Evolutionary conservation across 2,329 filamentous ascomycete genomes (phyloP), one percentile per base, ranked within the genome.

Genomic region (Fusarium musae): DNA sequence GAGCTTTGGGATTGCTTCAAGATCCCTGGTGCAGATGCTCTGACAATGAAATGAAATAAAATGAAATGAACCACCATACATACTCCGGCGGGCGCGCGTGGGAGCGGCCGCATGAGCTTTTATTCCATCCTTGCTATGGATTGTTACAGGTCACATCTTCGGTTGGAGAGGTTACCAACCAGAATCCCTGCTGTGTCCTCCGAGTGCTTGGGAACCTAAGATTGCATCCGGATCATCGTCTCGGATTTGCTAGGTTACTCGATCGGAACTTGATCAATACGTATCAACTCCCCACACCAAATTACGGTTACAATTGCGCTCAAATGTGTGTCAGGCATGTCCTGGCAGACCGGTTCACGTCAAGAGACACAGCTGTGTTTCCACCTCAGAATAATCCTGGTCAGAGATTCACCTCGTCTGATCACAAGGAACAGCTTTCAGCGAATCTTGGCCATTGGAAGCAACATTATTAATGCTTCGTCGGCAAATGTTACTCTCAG

Each of bases 81-180:
- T 60, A 72, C 66, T 69, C 63, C 37, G 60, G 40, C 61, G 59
- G 56, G 69, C 66, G 74, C 72, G 70, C 75, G 60, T 75, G 66
- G 66, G 44, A 75, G 76, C 69, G 73, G 73, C 68, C 75, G 75
- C 75, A 77, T 77, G 70, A 77, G 74, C 67, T 69, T 63, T 63
- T 66, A 57, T 40, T 64, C 39, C 43, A 69, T 57, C 63, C 72
- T 58, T 62, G 72, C 57, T 56, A 44, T 30, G 50, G 34, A 54
- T 70, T 72, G 61, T 75, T 72, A 78, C 76, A 75, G 60, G 72
- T 75, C 75, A 76, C 65, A 77, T 78, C 75, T 67, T 56, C 52
- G 59, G 26, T 63, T 47, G 57, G 69, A 43, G 66, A 47, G 59
- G 57, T 58, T 59, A 53, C 67, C 74, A 75, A 76, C 69, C 71